Conservation (phyloP, 2,329 filamentous ascomycete species). For the Trichothecium roseum region DNA sequence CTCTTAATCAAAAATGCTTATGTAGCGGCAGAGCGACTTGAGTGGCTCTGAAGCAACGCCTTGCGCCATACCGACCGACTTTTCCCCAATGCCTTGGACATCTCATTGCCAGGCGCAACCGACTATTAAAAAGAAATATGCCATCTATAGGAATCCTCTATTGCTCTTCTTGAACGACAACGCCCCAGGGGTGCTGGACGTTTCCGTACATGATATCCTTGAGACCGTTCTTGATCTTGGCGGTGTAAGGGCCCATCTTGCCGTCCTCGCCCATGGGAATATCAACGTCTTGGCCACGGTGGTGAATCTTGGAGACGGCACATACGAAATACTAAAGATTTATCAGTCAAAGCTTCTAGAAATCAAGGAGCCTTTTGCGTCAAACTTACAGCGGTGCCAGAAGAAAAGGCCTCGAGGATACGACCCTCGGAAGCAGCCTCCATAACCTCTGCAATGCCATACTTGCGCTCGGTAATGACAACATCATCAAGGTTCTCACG, state of each 20-base stretch:
- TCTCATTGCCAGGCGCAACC: too few species aligned
- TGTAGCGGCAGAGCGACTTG: neutral
- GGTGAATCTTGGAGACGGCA: conserved; percentile 57
- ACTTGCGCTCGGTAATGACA: conserved; percentile 72
- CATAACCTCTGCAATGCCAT: conserved; percentile 69
- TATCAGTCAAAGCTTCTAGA: conserved; percentile 9
- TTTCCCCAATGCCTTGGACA: too few species aligned
- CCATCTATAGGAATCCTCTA: conserved; percentile 16
- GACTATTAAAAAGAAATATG: too few species aligned
- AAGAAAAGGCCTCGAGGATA: conserved; percentile 74
- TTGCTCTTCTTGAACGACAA: conserved; percentile 53
- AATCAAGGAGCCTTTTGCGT: too few species aligned
- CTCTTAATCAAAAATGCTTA: neutral
- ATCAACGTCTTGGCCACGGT: conserved; percentile 51
- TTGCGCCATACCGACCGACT: conserved; percentile 1
- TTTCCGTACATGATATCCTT: conserved; percentile 67
- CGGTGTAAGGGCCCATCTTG: conserved; percentile 41
- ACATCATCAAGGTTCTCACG: conserved; percentile 49
- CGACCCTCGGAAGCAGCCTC: conserved; percentile 65
- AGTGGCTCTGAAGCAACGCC: neutral
- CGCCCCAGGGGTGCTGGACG: conserved; percentile 57
- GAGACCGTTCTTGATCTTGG: conserved; percentile 55
- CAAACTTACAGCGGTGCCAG: conserved; percentile 70
- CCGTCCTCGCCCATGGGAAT: conserved; percentile 49
- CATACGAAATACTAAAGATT: conserved; percentile 54